A percentile compares a stretch with the other conserved stretches of the same genome.
These are phyloP conservation scores for Sclerotinia nivalis DNA, from an alignment of 2,329 filamentous ascomycete genomes.

Conservation along the genomic window DNA sequence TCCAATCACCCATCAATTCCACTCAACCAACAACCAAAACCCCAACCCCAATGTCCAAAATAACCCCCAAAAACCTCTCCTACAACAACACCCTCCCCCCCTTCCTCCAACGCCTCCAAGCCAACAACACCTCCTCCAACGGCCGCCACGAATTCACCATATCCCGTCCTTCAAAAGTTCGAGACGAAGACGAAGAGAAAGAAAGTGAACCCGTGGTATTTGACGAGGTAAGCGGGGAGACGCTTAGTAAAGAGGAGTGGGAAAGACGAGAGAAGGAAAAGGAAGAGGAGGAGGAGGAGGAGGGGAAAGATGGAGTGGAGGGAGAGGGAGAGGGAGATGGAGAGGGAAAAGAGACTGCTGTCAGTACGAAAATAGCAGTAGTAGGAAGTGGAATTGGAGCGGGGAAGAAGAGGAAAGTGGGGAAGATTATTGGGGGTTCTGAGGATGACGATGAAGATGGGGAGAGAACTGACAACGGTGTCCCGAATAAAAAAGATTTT, in stretches of 20 bases:
- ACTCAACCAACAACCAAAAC: not conserved
- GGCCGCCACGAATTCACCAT: conserved; percentile 44
- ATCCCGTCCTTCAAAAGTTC: conserved; percentile 47
- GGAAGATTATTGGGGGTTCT: conserved; percentile 49
- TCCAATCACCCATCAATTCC: too few species aligned
- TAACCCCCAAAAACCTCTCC: conserved; percentile 69
- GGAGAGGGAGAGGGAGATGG: not conserved
- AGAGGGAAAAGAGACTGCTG: conserved; percentile 43
- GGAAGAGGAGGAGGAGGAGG: conserved; percentile 34
- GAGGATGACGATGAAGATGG: conserved; percentile 20
- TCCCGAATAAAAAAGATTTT: not conserved
- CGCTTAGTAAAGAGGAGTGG: conserved; percentile 42
- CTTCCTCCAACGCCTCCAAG: conserved; percentile 59
- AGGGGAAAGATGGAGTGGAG: not conserved
- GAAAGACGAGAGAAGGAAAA: conserved; percentile 40
- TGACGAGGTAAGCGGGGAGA: conserved; percentile 69
- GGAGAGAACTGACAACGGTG: not conserved
- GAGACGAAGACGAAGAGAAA: conserved; percentile 65
- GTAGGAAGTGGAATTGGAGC: conserved; percentile 44
- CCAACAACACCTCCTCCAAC: conserved; percentile 51
- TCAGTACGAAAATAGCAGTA: conserved; percentile 47
- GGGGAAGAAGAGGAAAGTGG: conserved; percentile 57
- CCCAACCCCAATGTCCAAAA: conserved; percentile 46
- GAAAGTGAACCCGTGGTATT: conserved; percentile 77
- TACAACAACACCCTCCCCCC: conserved; percentile 63